Conservation (phyloP, 2,329 filamentous ascomycete genomes). For the Leptographium flavum region DNA sequence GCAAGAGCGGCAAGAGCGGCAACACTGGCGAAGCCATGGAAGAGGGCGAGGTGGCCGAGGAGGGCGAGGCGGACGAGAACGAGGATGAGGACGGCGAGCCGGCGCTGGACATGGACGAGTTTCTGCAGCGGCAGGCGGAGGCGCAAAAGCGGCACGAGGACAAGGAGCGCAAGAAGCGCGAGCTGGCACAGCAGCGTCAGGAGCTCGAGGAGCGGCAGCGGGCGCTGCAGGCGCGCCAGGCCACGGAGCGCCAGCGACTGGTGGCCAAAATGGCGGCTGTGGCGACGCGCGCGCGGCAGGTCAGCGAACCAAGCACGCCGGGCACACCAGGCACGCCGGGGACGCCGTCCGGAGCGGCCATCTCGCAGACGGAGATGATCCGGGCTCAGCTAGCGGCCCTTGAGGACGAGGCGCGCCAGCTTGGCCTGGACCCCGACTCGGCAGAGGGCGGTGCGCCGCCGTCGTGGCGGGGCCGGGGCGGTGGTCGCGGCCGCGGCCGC, state of each 20-base stretch:
- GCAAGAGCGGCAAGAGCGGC: constrained; percentile 7
- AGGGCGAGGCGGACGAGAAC: neutral
- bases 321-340: no score
- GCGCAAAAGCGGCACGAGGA: constrained; percentile 57
- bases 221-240: constrained; percentile 47
- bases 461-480: constrained; percentile 10
- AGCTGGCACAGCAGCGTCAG: constrained; percentile 45
- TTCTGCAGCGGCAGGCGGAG: constrained; percentile 54
- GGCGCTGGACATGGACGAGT: constrained; percentile 55
- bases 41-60: neutral
- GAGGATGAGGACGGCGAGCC: constrained; percentile 24
- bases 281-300: constrained; percentile 1
- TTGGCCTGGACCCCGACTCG: constrained; percentile 50
- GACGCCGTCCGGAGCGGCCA: constrained; percentile 6
- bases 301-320: no score
- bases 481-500: constrained; percentile 13
- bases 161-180: constrained; percentile 45
- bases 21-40: constrained; percentile 5
- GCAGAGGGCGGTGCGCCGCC: constrained; percentile 13
- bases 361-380: constrained; percentile 46
- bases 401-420: constrained; percentile 54
- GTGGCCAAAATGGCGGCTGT: constrained; percentile 43
- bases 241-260: constrained; percentile 48
- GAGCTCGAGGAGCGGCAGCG: constrained; percentile 49
- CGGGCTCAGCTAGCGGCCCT: constrained; percentile 58